Base-by-base conservation (phyloP, 177 flowering plant species). In the Vitis hybrid region DNA sequence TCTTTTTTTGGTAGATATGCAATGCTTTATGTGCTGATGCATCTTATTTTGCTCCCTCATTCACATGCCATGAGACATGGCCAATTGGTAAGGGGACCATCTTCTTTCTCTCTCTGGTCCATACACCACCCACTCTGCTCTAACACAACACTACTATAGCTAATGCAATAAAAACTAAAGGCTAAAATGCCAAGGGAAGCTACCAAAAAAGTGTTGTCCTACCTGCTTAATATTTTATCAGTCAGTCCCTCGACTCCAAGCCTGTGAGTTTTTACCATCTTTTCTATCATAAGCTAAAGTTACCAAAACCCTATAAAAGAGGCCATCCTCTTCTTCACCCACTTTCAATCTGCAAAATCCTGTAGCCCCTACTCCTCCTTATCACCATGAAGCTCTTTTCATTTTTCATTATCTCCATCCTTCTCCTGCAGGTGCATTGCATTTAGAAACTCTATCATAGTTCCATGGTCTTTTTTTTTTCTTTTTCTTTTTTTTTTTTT, bases 341-440 rank as follows among this genome's bases (percentile, higher is more conserved):
- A 13, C 7, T 19, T 16, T 46, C 35, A 15, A 60, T 18, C 48
- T 11, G 51, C 40, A 32, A 32, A 32, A 32, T 21, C 21, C 2
- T 32, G 0, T 32, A 32, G 21, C 40, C 40, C 1, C 35, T 32
- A 19, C 40, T 32, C 6, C 40, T 32, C 4, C 40, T 32, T 32
- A 32, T 5, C 40, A 32, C 6, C 40, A 79, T 76, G 80, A 74
- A 74, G 75, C 75, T 78, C 35, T 48, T 78, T 56, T 72, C 59
- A 6, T 66, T 65, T 13, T 54, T 77, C 40, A 2, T 77, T 52
- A 35, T 79, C 12, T 19, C 66, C 49, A 66, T 77, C 46, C 71
- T 83, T 62, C 72, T 81, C 24, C 49, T 75, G 0, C 82, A 83
- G 82, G 86, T 82, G 66, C 19, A 19, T 24, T 65, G 57, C 70